Evolutionary conservation across 208 protist species (phyloP), one percentile per base, ranked within the genome.

Genomic region (Trypanosoma platydactyli): DNA sequence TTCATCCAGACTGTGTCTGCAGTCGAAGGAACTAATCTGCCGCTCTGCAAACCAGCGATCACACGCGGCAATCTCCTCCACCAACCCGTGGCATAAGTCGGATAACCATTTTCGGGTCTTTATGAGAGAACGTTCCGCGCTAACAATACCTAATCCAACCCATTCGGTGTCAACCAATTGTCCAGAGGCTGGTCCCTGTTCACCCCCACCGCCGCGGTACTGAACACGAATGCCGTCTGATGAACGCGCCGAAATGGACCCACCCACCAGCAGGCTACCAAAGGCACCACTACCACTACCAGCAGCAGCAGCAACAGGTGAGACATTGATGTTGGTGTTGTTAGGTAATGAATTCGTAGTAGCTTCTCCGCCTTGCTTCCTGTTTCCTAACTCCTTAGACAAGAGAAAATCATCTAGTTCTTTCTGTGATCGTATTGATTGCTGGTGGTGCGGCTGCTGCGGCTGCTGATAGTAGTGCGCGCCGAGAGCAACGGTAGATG

Each of bases 101-200:
- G 73, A 78, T 20, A 91, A 54, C 82, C 84, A 92, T 67, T 86
- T 74, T 1, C 86, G 76, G 41, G 78, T 63, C 41, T 79, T 82
- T 30, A 66, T 48, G 41, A 88, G 64, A 5, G 78, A 77, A 45
- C 77, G 70, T n/a, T 85, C 79, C 0, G 79, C 73, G 46, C 86
- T 76, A 9, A 29, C 7, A 45, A 94, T 75, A 22, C 78, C 77
- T 1, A 94, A 54, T n/a, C 45, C 70, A 7, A 58, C 62, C 82
- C 81, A 92, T 20, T 80, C 71, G 13, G 80, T 59, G 6, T 76
- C 74, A 20, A 68, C 50, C 18, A 64, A 33, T 22, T 72, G 50
- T 16, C 56, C 56, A 29, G 73, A 24, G 7, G 44, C 35, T 24
- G 48, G 20, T 54, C 44, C 25, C 52, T 64, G 30, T 30, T 58